Percentiles rank a stretch among this genome's conserved stretches.
Evolutionary conservation across 352 stramenopile species (phyloP).

Genomic region (Phytophthora fragariae): DNA sequence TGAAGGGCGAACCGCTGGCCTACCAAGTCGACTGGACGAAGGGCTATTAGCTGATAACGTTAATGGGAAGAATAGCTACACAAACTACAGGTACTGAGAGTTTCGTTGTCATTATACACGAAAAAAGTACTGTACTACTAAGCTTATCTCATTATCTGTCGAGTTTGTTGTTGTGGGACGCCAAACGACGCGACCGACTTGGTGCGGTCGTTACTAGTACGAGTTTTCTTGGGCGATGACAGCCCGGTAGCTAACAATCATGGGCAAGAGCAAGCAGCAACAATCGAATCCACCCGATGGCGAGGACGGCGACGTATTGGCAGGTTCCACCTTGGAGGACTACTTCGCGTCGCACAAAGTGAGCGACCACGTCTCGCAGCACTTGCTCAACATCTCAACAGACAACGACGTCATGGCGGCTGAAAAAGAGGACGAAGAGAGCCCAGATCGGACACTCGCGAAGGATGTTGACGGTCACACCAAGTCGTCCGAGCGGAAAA

Average conservation of each 20-base stretch:
- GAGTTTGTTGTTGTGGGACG: neutral
- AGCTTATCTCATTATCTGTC: too few species aligned
- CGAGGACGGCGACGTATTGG: constrained; percentile 18
- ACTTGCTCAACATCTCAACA: constrained; percentile 59
- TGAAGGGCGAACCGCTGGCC: constrained; percentile 45
- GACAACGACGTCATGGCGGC: constrained; percentile 65
- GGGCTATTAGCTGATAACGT: constrained; percentile 49
- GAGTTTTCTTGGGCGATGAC: constrained; percentile 2
- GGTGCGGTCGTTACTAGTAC: constrained; percentile 21
- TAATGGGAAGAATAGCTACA: neutral
- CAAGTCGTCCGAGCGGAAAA: constrained; percentile 10
- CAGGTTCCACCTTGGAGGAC: constrained; percentile 43
- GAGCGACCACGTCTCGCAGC: constrained; percentile 52
- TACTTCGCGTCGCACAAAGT: constrained; percentile 45
- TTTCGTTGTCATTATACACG: too few species aligned
- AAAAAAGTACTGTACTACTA: too few species aligned
- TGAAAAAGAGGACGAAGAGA: constrained; percentile 33
- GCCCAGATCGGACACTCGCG: neutral
- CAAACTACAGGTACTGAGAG: neutral
- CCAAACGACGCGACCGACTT: constrained; percentile 13
- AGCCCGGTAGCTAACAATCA: constrained; percentile 11
- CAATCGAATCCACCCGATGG: constrained; percentile 21
- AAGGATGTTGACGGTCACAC: neutral
- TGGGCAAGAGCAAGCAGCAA: constrained; percentile 36
- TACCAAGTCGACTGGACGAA: constrained; percentile 61